phyloP scores from a whole-genome alignment of 2,329 filamentous ascomycete genomes.

The Hypoxylon sp. region DNA sequence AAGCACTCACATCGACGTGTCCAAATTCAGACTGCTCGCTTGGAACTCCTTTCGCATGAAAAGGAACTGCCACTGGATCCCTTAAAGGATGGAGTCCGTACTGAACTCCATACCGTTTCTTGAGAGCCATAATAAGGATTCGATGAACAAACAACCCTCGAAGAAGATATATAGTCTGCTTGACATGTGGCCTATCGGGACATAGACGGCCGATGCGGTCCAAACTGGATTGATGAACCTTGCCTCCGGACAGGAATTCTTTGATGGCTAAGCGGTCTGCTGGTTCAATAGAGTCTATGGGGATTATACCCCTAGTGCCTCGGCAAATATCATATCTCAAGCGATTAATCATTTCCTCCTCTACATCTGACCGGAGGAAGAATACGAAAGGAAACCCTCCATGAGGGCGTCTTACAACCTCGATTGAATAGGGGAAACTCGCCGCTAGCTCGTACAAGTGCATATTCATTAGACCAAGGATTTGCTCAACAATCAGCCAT shows the following conservation, averaged over 20 bases:
- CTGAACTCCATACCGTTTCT: constrained; percentile 77
- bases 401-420: constrained; percentile 59
- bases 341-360: constrained; percentile 59
- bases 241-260: constrained; percentile 51
- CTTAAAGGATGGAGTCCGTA: constrained; percentile 71
- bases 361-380: constrained; percentile 65
- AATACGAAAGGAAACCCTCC: constrained; percentile 70
- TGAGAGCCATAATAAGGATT: constrained; percentile 71
- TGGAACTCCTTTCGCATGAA: constrained; percentile 75
- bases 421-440: constrained; percentile 60
- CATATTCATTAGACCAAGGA: constrained; percentile 60
- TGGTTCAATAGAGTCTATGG: constrained; percentile 51
- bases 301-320: constrained; percentile 53
- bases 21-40: constrained; percentile 75
- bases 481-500: constrained; percentile 62
- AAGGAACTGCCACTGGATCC: constrained; percentile 76
- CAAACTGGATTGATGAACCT: constrained; percentile 43
- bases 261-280: constrained; percentile 50
- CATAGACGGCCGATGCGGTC: constrained; percentile 52
- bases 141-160: constrained; percentile 74
- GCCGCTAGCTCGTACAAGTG: constrained; percentile 57
- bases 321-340: constrained; percentile 60
- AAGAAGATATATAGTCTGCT: constrained; percentile 65
- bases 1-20: constrained; percentile 65
- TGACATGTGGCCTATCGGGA: constrained; percentile 54